Conservation (phyloP, 352 stramenopile species). For the Pythium brassicae region DNA sequence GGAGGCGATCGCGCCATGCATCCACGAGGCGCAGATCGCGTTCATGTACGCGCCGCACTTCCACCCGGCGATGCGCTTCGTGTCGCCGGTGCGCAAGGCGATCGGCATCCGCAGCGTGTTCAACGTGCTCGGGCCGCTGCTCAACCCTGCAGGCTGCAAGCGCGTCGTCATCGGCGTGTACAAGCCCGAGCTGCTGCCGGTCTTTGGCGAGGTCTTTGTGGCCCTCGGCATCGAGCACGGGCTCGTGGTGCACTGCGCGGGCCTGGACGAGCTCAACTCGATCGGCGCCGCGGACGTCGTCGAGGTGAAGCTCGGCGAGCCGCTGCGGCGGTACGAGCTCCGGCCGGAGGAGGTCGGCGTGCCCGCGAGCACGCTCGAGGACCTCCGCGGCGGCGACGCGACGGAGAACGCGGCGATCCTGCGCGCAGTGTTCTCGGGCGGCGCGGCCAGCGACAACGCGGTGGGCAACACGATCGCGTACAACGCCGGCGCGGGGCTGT, state of each 20-base stretch:
- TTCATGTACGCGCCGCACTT: conserved; percentile 98
- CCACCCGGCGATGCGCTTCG: conserved; percentile 95
- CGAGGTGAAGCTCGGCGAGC: conserved; percentile 53
- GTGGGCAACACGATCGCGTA: conserved; percentile 97
- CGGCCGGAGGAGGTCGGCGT: conserved; percentile 82
- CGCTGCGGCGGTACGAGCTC: conserved; percentile 43
- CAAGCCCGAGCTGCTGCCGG: conserved; percentile 87
- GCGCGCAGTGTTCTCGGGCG: conserved; percentile 69
- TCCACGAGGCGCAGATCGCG: conserved; percentile 90
- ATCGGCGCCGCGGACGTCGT: conserved; percentile 87
- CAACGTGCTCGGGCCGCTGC: conserved; percentile 98
- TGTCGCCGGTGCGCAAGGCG: conserved; percentile 94
- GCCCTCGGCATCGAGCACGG: conserved; percentile 95
- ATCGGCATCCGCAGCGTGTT: conserved; percentile 96
- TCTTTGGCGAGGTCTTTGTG: conserved; percentile 82
- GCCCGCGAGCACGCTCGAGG: conserved; percentile 85
- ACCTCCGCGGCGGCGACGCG: conserved; percentile 95
- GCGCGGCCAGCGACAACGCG: conserved; percentile 88
- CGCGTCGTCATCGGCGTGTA: conserved; percentile 99
- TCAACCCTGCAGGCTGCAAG: conserved; percentile 95
- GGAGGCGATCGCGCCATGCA: conserved; percentile 88
- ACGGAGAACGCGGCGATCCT: conserved; percentile 95
- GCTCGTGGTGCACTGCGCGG: conserved; percentile 97
- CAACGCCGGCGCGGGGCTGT: conserved; percentile 96
- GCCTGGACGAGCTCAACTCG: conserved; percentile 98